Percentiles rank a stretch among this genome's conserved stretches.
phyloP scores from a whole-genome alignment of 192 early-diverging fungal genomes.

The Rhizoclosmatium sp. region DNA sequence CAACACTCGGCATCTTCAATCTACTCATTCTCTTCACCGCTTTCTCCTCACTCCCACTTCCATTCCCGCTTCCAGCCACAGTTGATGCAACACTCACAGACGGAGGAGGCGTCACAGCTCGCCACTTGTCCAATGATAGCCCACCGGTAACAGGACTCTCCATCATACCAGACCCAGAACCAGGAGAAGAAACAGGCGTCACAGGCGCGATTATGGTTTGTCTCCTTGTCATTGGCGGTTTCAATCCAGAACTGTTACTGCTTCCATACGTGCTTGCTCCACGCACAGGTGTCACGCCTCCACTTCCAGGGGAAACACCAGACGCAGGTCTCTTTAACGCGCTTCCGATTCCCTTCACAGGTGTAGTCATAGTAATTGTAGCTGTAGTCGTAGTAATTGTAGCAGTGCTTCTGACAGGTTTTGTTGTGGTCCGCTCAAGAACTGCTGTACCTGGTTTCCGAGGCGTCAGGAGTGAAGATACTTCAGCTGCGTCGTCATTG shows the following conservation, averaged over 20 bases:
- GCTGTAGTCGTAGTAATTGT: not conserved
- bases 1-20: not conserved
- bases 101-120: no score
- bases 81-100: not conserved
- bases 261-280: not conserved
- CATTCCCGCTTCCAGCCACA: not conserved
- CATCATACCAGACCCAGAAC: no score
- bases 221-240: no score
- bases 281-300: not conserved
- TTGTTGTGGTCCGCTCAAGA: not conserved
- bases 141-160: no score
- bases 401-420: not conserved
- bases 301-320: not conserved
- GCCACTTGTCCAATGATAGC: no score
- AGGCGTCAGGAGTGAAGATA: not conserved
- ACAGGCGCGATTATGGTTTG: no score
- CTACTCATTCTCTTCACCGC: not conserved
- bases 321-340: not conserved
- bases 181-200: no score
- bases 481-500: conserved; percentile 25
- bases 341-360: not conserved
- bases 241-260: no score
- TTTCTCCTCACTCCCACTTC: not conserved
- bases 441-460: not conserved
- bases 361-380: not conserved